Conservation (phyloP, 2,329 filamentous ascomycete species). For the Laburnicola sp. region DNA sequence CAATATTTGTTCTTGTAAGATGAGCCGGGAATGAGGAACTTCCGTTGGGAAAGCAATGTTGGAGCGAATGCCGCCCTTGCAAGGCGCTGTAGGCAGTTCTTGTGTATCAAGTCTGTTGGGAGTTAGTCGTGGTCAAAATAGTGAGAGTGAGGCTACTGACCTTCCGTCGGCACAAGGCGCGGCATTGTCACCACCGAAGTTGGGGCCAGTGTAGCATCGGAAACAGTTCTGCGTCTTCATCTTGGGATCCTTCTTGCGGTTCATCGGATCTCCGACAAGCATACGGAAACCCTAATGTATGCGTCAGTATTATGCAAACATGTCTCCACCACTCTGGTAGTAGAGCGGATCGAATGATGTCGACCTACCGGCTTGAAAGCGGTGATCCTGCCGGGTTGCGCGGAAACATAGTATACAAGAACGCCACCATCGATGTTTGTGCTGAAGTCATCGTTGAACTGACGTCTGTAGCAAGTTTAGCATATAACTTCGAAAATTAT, state of each 20-base stretch:
- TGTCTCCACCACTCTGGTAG: background rate
- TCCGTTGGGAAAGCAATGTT: constrained; percentile 30
- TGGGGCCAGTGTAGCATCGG: constrained; percentile 51
- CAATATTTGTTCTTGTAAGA: no score
- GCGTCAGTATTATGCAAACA: background rate
- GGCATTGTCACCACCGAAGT: constrained; percentile 47
- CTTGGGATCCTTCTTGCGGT: constrained; percentile 17
- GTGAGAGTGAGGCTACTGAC: background rate
- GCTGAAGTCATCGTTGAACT: constrained; percentile 32
- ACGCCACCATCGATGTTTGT: constrained; percentile 28
- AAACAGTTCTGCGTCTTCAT: constrained; percentile 46
- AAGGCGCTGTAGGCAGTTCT: constrained; percentile 16
- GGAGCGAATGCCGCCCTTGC: constrained; percentile 27
- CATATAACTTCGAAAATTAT: no score
- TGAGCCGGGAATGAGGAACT: background rate
- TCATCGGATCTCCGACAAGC: constrained; percentile 46
- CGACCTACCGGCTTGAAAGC: constrained; percentile 19
- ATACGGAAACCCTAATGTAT: constrained; percentile 49
- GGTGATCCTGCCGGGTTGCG: constrained; percentile 24
- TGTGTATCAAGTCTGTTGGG: constrained; percentile 17
- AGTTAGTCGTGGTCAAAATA: background rate
- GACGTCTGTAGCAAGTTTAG: constrained; percentile 7
- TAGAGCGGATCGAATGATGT: background rate
- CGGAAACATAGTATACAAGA: constrained; percentile 32
- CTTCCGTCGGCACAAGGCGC: constrained; percentile 25